Conservation (phyloP, 2,329 filamentous ascomycete species). For the Fusarium temperatum region DNA sequence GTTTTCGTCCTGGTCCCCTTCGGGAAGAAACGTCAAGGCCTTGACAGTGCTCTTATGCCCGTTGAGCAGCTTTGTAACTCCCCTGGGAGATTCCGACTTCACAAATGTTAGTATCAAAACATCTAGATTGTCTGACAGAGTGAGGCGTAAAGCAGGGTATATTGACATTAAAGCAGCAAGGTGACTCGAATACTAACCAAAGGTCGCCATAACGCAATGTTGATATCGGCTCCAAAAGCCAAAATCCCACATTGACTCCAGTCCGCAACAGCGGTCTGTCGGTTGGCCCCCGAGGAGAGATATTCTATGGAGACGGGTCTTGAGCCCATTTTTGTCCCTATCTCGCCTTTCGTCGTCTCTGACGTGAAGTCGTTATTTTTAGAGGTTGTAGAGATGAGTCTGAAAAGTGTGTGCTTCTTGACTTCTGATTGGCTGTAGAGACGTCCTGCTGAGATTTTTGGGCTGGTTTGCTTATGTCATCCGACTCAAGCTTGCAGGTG, state of each 20-base stretch:
- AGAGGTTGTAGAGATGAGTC: constrained; percentile 40
- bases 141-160: neutral
- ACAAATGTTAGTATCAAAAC: constrained; percentile 10
- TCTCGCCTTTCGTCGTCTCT: constrained; percentile 10
- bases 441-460: constrained; percentile 31
- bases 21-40: constrained; percentile 79
- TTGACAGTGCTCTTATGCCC: constrained; percentile 86
- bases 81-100: constrained; percentile 55
- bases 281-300: constrained; percentile 85
- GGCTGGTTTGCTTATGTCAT: constrained; percentile 39
- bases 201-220: constrained; percentile 89
- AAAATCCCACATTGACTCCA: constrained; percentile 80
- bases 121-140: neutral
- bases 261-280: constrained; percentile 88
- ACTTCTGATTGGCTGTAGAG: constrained; percentile 49
- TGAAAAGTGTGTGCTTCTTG: constrained; percentile 47
- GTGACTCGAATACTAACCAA: constrained; percentile 61
- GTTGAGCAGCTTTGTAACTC: constrained; percentile 72
- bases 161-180: constrained; percentile 14
- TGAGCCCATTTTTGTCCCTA: constrained; percentile 42
- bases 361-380: constrained; percentile 11
- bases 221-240: constrained; percentile 89
- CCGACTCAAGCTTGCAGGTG: constrained; percentile 9
- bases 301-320: constrained; percentile 56
- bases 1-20: constrained; percentile 52